A percentile compares a stretch with the other conserved stretches of the same genome.
Conservation (phyloP, 2,329 filamentous ascomycete genomes). For the Cadophora sp. region DNA sequence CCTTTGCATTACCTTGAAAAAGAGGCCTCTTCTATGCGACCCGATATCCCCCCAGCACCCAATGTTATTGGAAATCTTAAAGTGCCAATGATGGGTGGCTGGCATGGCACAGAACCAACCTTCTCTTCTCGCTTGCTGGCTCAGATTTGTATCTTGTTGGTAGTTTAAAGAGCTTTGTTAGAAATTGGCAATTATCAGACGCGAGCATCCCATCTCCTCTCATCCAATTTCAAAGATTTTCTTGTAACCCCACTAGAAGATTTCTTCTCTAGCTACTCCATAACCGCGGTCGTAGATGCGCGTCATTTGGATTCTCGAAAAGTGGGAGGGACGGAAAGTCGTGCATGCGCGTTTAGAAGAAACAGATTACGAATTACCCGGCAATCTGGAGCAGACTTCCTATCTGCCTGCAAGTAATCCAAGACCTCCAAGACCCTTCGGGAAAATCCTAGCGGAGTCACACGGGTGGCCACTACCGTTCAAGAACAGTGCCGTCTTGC, state of each 20-base stretch:
- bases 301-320: not conserved
- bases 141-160: not conserved
- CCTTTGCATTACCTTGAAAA: not conserved
- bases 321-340: not conserved
- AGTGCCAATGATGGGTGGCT: slow-evolving; percentile 5
- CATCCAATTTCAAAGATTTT: not conserved
- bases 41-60: slow-evolving; percentile 5
- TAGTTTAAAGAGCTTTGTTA: not conserved
- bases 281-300: not conserved
- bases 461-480: not conserved
- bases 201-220: not conserved
- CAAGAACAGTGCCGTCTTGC: not conserved
- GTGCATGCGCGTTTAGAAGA: slow-evolving; percentile 6
- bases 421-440: not conserved
- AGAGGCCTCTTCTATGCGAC: slow-evolving; percentile 13
- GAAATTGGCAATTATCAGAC: not conserved
- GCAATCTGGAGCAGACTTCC: not conserved
- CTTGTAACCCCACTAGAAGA: not conserved
- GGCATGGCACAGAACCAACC: not conserved
- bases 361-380: slow-evolving; percentile 5
- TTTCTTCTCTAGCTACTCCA: not conserved
- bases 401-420: not conserved
- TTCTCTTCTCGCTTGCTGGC: not conserved
- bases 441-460: not conserved
- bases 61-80: not conserved